Conservation (phyloP, 768 basidiomycete species). For the Lactarius hatsudake region DNA sequence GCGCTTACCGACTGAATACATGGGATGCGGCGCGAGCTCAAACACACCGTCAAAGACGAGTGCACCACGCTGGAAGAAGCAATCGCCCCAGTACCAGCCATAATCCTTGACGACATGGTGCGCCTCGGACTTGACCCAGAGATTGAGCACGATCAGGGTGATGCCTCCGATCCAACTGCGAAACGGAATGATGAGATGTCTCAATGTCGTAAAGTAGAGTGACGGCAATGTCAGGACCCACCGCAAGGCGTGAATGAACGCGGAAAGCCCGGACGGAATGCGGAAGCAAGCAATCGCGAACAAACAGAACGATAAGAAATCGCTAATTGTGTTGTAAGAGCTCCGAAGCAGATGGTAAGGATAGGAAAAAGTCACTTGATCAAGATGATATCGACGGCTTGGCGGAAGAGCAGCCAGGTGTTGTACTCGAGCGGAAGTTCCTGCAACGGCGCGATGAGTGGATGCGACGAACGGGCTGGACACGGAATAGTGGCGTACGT, state of each 20-base stretch:
- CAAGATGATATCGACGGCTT: slow-evolving; percentile 93
- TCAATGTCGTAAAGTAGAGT: slow-evolving; percentile 5
- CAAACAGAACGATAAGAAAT: slow-evolving; percentile 92
- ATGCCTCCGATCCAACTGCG: slow-evolving; percentile 84
- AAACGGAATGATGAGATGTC: neutral
- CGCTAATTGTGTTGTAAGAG: slow-evolving; percentile 46
- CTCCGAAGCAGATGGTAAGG: neutral
- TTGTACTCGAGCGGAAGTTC: slow-evolving; percentile 92
- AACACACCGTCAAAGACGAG: slow-evolving; percentile 98
- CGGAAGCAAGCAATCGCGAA: slow-evolving; percentile 94
- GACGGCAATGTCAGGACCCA: slow-evolving; percentile 32
- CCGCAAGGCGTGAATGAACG: slow-evolving; percentile 75
- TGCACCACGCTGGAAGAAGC: slow-evolving; percentile 89
- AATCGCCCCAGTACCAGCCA: slow-evolving; percentile 97
- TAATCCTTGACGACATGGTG: slow-evolving; percentile 98
- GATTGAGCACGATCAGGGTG: slow-evolving; percentile 86
- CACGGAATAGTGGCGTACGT: slow-evolving; percentile 50
- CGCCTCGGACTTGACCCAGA: slow-evolving; percentile 98
- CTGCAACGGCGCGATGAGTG: slow-evolving; percentile 38
- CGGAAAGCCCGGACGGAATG: slow-evolving; percentile 73
- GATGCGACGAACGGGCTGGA: slow-evolving; percentile 13
- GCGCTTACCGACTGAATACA: slow-evolving; percentile 82
- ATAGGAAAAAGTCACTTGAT: slow-evolving; percentile 66
- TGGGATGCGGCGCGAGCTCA: slow-evolving; percentile 88
- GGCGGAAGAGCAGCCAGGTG: slow-evolving; percentile 93